A percentile compares a stretch with the other conserved stretches of the same genome.
These are phyloP conservation scores for Anethum foeniculum DNA, from an alignment of 140 eudicot species.

Conservation along the genomic window DNA sequence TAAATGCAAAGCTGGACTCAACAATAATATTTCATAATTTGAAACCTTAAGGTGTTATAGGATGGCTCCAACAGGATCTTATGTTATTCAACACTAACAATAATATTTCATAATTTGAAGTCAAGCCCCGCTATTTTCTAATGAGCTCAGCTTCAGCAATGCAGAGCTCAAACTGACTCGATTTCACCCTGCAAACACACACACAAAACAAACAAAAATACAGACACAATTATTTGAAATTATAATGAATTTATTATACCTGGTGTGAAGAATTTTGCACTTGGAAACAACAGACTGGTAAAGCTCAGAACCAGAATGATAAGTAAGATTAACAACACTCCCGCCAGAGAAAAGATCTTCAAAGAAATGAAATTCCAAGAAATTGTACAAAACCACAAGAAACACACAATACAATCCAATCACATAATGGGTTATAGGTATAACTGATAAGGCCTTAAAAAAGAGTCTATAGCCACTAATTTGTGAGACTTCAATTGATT, in stretches of 20 bases:
- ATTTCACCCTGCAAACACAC: too few species aligned
- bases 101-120: too few species aligned
- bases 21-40: too few species aligned
- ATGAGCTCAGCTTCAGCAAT: too few species aligned
- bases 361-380: conserved; percentile 71
- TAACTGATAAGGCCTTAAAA: conserved; percentile 30
- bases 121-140: too few species aligned
- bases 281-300: conserved; percentile 69
- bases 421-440: conserved; percentile 43
- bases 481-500: conserved; percentile 20
- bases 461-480: conserved; percentile 28
- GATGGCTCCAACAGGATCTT: too few species aligned
- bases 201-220: too few species aligned
- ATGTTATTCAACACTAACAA: too few species aligned
- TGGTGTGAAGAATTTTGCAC: conserved; percentile 64
- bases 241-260: neutral
- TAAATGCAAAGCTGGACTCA: too few species aligned
- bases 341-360: conserved; percentile 63
- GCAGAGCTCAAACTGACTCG: too few species aligned
- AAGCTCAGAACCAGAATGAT: conserved; percentile 46
- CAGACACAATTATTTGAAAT: too few species aligned
- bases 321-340: conserved; percentile 45
- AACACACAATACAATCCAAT: conserved; percentile 19
- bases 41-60: too few species aligned
- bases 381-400: conserved; percentile 47